Conservation (phyloP, 2,329 filamentous ascomycete genomes). For the Alternaria gaisen region DNA sequence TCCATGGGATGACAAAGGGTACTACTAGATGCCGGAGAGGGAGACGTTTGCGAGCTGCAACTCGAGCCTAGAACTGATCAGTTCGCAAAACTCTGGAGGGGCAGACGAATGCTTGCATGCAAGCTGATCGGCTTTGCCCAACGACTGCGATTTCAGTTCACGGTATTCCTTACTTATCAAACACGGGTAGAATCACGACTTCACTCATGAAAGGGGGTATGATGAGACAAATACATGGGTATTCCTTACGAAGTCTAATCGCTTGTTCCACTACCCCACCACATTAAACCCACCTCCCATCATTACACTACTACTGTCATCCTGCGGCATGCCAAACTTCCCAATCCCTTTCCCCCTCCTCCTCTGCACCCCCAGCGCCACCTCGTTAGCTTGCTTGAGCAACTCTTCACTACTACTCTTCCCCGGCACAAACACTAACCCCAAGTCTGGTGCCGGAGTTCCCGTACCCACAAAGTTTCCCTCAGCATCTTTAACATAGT, state of each 20-base stretch:
- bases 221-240: neutral
- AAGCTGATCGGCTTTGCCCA: neutral
- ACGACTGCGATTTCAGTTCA: neutral
- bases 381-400: constrained; percentile 36
- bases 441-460: constrained; percentile 33
- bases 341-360: constrained; percentile 22
- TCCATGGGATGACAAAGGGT: constrained; percentile 30
- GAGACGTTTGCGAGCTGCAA: neutral
- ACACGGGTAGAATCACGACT: neutral
- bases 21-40: constrained; percentile 5
- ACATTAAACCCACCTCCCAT: too few relatives aligned
- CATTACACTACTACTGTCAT: neutral
- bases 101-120: neutral
- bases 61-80: neutral
- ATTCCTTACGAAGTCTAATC: neutral
- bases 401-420: constrained; percentile 41
- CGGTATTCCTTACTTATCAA: neutral
- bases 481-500: constrained; percentile 42
- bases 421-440: constrained; percentile 39
- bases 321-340: constrained; percentile 9
- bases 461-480: constrained; percentile 42
- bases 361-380: constrained; percentile 32
- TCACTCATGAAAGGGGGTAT: neutral
- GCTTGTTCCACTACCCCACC: neutral
- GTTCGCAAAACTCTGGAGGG: neutral